Base-by-base conservation (phyloP, 192 early-diverging fungal species). In the Linnemannia hyalina region DNA sequence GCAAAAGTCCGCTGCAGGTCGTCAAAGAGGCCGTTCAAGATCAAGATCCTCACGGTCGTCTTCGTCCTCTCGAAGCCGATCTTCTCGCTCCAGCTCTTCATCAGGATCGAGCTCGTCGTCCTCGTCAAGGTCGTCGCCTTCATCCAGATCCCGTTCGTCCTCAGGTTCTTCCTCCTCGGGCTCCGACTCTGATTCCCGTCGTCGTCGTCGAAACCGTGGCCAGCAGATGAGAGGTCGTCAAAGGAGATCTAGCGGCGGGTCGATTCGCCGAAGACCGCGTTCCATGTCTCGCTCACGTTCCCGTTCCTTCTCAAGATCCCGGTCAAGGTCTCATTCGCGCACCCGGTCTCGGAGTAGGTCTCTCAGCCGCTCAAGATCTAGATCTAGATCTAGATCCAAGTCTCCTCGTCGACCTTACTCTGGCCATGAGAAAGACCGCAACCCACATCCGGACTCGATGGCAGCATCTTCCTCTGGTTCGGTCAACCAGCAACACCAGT, bases 21-120 rank as follows among this genome's bases (percentile, higher is more conserved):
- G 41, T 68, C 47, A 54, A 23, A 49, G 52, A 57, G 73, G 73
- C 15, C 80, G 80, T 26, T 40, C 44, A 4, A 68, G 70, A 38
- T 76, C 75, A 6, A 35, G 35, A 18, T 82, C 81, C 10, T 42
- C 65, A 47, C 57, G 70, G 26, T 78, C 76, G 22, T 76, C 75
- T 42, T 72, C 57, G 55, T 69, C 76, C 42, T 52, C 73, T 52
- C 23, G 69, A 47, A 70, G 70, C 32, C 71, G 54, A 8, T 78
- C 77, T 2, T 78, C 77, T 6, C 38, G 57, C n/a, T 65, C 60
- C 60, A 65, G 26, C 29, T 65, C 60, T 29, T 65, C 60, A 15
- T 65, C 60, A 65, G 29, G 60, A 65, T 65, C 60, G 23, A 32
- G 60, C 13, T 32, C 60, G 29, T 80, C 78, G 26, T 74, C 73